A percentile compares a stretch with the other conserved stretches of the same genome.
phyloP scores from a whole-genome alignment of 495 filamentous ascomycete species.

The Elaphomyces granulatus region DNA sequence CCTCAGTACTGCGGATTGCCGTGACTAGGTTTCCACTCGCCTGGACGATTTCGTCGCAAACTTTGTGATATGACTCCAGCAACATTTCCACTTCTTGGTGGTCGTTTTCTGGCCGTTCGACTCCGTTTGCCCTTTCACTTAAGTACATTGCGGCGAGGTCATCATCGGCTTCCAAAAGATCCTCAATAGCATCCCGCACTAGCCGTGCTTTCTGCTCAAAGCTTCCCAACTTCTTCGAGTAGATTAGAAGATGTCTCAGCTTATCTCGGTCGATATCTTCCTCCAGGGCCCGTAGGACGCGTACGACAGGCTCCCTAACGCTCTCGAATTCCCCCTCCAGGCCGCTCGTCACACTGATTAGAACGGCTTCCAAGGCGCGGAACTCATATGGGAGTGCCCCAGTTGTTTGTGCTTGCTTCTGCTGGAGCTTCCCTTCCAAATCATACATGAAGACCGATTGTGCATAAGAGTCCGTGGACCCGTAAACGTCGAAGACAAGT shows the following conservation, averaged over 20 bases:
- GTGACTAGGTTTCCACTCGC: constrained; percentile 82
- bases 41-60: constrained; percentile 96
- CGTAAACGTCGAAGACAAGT: constrained; percentile 89
- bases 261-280: constrained; percentile 96
- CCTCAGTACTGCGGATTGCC: constrained; percentile 95
- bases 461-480: constrained; percentile 84
- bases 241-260: constrained; percentile 73
- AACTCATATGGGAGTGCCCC: constrained; percentile 50
- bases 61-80: constrained; percentile 92
- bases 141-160: constrained; percentile 93
- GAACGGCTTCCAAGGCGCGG: constrained; percentile 40
- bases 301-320: constrained; percentile 79
- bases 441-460: constrained; percentile 98
- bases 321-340: constrained; percentile 89
- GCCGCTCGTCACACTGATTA: constrained; percentile 59
- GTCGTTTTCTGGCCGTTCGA: constrained; percentile 64
- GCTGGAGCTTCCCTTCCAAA: constrained; percentile 48
- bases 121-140: constrained; percentile 65
- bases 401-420: constrained; percentile 32
- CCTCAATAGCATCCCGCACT: constrained; percentile 89
- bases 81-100: constrained; percentile 96
- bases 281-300: constrained; percentile 76
- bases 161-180: constrained; percentile 94
- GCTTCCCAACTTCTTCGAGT: constrained; percentile 88
- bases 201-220: constrained; percentile 95